Base-by-base conservation (phyloP, 345 rosid species). In the Brassica nigra region DNA sequence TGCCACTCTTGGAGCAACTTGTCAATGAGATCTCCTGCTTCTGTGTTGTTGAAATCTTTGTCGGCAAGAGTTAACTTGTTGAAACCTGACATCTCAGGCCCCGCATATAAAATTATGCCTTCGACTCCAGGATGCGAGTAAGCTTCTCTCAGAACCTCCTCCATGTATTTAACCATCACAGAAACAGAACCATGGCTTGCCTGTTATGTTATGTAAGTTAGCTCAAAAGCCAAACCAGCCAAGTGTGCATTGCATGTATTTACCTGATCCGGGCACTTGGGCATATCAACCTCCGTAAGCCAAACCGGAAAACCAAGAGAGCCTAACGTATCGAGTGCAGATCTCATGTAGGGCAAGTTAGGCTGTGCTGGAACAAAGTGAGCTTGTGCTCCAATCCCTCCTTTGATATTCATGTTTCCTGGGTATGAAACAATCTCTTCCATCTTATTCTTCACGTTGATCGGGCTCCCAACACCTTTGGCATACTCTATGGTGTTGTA, bases 341-440 rank as follows among this genome's bases (percentile, higher is more conserved):
- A 81, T 80, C 97, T 91, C 87, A 93, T 90, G 82, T 84, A 91
- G 30, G 87, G 89, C 64, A 90, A 75, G 73, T 90, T 86, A 1
- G 95, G 95, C 54, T 88, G 84, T 3, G 29, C 65, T 1, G 65
- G 65, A 47, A 47, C 20, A 61, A 93, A 93, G 77, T 88, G 90
- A 14, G 91, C 98, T 68, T 91, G 89, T 69, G 90, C 70, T 74
- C 97, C 97, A 33, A 90, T 86, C 31, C 91, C 98, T 14, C 83
- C 84, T 39, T 37, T 37, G 2, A 91, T 44, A 4, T 69, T 70
- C 6, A 28, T 67, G 66, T 82, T 88, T 68, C 91, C 97, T 0
- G 88, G 89, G 77, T 73, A 89, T n/a, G 86, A 77, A 15, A 75
- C 68, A n/a, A 91, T 89, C 71, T 88, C 87, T 71, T 85, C 44